phyloP scores from a whole-genome alignment of 2,329 filamentous ascomycete genomes.

The Fusarium citri region DNA sequence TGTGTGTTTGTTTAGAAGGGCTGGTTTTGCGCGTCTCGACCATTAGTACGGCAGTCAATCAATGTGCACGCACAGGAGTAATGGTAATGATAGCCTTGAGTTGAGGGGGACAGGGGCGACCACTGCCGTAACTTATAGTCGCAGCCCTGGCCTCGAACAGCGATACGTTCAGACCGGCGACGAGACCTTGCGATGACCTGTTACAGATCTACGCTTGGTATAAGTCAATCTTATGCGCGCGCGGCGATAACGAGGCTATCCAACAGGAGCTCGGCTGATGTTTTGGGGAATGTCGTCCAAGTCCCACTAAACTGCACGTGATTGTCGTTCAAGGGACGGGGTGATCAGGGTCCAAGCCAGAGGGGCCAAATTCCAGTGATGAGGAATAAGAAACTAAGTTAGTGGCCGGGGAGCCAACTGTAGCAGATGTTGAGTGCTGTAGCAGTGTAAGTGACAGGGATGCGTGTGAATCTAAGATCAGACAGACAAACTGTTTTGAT shows the following conservation, averaged over 20 bases:
- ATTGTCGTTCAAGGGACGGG: conserved; percentile 29
- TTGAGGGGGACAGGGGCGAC: conserved; percentile 14
- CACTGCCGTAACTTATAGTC: conserved; percentile 9
- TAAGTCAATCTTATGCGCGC: conserved; percentile 49
- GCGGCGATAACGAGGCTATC: conserved; percentile 41
- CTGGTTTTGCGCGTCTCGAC: conserved; percentile 45
- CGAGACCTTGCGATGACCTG: conserved; percentile 42
- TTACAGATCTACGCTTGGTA: conserved; percentile 48
- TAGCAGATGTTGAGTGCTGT: neutral
- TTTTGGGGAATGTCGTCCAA: conserved; percentile 34
- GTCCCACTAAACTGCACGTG: conserved; percentile 45
- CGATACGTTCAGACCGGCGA: conserved; percentile 19
- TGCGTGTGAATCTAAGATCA: neutral
- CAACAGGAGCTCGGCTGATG: conserved; percentile 40
- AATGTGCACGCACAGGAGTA: conserved; percentile 14
- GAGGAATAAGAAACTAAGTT: neutral
- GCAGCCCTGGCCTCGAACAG: conserved; percentile 14
- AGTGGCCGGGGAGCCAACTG: neutral
- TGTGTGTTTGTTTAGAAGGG: conserved; percentile 36
- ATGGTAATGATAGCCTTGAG: conserved; percentile 8
- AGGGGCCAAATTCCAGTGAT: neutral
- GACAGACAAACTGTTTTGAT: neutral
- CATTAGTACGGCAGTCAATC: conserved; percentile 48
- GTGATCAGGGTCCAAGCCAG: conserved; percentile 2
- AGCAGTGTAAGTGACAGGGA: neutral